These are phyloP conservation scores for Monosporozyma solicola DNA, from an alignment of 805 yeast genomes.

Conservation along the genomic window DNA sequence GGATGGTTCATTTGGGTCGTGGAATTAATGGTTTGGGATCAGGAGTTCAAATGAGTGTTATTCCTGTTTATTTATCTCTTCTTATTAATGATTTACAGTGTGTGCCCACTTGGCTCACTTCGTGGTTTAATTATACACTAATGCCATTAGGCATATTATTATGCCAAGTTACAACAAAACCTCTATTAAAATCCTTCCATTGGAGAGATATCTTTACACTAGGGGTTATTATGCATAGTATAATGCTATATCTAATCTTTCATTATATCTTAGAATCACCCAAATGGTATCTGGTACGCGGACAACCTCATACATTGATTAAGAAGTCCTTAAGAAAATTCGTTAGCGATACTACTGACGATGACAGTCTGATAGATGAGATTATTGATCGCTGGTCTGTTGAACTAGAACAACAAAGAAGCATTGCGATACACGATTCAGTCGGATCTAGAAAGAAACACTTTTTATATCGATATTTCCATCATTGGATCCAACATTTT, in stretches of 20 bases:
- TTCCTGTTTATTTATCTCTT: slow-evolving; percentile 44
- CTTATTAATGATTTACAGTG: not conserved
- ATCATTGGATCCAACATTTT: not conserved
- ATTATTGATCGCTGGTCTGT: not conserved
- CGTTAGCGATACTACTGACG: not conserved
- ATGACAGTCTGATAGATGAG: not conserved
- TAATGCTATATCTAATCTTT: not conserved
- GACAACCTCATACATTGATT: slow-evolving; percentile 12
- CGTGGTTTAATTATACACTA: not conserved
- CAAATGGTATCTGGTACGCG: slow-evolving; percentile 8
- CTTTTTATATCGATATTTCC: not conserved
- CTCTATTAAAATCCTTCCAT: slow-evolving; percentile 3
- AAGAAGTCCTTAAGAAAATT: not conserved
- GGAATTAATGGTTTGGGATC: slow-evolving; percentile 71
- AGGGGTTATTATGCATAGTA: not conserved
- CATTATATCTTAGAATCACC: slow-evolving; percentile 3
- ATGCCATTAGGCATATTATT: slow-evolving; percentile 56
- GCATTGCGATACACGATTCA: not conserved
- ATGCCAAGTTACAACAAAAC: slow-evolving; percentile 55
- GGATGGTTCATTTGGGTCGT: slow-evolving; percentile 39
- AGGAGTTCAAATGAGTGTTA: slow-evolving; percentile 69
- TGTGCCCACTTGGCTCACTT: not conserved
- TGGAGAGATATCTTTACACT: slow-evolving; percentile 6
- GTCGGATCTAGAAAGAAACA: not conserved
- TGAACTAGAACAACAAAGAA: slow-evolving; percentile 1